Conservation (phyloP, 1,284 basidiomycete genomes). For the Leccinum pachyderme region DNA sequence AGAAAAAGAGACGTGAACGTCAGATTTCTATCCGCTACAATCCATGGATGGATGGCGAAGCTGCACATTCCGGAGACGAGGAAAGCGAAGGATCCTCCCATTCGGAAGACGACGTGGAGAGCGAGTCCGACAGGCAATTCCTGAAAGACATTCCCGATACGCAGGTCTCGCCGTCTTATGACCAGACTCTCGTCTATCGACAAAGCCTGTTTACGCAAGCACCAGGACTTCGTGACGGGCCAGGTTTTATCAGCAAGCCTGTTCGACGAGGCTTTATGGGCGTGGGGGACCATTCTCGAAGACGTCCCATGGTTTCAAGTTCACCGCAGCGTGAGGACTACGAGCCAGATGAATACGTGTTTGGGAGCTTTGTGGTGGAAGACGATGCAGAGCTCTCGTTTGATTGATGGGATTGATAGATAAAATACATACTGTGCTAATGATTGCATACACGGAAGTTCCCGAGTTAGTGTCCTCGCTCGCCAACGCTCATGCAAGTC, state of each 20-base stretch:
- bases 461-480: constrained; percentile 3
- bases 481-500: constrained; percentile 36
- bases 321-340: constrained; percentile 53
- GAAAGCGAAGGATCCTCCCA: constrained; percentile 59
- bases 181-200: constrained; percentile 66
- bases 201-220: constrained; percentile 71
- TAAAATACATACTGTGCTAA: background rate
- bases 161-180: constrained; percentile 73
- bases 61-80: constrained; percentile 79
- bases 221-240: constrained; percentile 43
- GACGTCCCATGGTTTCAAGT: constrained; percentile 45
- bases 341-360: constrained; percentile 59
- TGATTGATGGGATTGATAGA: constrained; percentile 11
- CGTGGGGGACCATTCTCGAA: constrained; percentile 24
- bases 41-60: constrained; percentile 62
- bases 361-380: constrained; percentile 75
- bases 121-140: constrained; percentile 69
- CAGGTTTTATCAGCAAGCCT: constrained; percentile 53
- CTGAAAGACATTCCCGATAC: constrained; percentile 65
- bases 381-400: constrained; percentile 59
- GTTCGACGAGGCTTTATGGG: constrained; percentile 40
- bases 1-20: constrained; percentile 34
- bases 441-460: constrained; percentile 10
- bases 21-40: constrained; percentile 43
- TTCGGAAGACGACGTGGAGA: constrained; percentile 57